These are phyloP conservation scores for Silene coronaria DNA, from an alignment of 179 eudicot genomes.

Conservation along the genomic window DNA sequence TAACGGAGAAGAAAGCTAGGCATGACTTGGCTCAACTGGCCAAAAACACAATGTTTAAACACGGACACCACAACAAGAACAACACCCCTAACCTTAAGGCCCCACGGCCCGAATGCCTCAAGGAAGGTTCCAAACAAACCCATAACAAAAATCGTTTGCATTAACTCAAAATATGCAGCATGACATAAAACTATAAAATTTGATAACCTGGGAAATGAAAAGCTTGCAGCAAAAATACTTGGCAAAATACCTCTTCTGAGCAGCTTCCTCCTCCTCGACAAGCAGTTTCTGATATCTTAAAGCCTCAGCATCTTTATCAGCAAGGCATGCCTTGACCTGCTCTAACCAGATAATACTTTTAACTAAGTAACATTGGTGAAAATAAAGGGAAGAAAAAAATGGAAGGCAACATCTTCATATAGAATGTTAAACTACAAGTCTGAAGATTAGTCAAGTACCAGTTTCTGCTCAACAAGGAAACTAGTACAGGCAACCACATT, in stretches of 20 bases:
- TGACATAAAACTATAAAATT: neutral
- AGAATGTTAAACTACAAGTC: neutral
- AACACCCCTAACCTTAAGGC: neutral
- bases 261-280: constrained; percentile 98
- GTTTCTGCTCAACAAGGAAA: constrained; percentile 82
- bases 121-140: no score
- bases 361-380: neutral
- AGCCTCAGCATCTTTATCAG: constrained; percentile 91
- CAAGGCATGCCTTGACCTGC: constrained; percentile 90
- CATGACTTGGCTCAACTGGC: neutral
- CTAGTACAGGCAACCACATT: constrained; percentile 80
- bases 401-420: neutral
- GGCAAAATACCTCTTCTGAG: constrained; percentile 67
- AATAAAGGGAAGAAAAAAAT: neutral
- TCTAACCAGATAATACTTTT: constrained; percentile 4
- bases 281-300: constrained; percentile 90
- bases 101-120: no score
- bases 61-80: neutral
- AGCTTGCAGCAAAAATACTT: constrained; percentile 2
- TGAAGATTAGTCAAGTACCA: constrained; percentile 44
- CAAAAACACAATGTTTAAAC: no score
- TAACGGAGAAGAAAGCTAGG: no score
- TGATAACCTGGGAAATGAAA: neutral
- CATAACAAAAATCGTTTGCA: neutral
- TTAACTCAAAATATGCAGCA: constrained; percentile 5